phyloP scores from a whole-genome alignment of 306 rosid species.

The Prunus salicina region DNA sequence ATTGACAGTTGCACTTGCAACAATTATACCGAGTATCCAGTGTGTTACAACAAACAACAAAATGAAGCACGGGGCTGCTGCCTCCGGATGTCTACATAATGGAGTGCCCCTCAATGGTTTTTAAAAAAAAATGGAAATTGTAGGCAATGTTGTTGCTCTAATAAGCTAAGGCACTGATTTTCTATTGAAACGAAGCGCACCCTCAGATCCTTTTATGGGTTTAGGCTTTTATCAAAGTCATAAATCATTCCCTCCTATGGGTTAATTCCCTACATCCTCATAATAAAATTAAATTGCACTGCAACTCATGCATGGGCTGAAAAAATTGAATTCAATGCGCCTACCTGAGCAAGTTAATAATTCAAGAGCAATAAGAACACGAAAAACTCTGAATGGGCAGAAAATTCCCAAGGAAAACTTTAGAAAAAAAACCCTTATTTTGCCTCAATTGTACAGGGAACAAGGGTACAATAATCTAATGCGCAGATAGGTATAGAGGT shows the following conservation, averaged over 20 bases:
- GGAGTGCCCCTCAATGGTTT: neutral
- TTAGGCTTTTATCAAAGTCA: neutral
- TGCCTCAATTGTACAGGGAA: neutral
- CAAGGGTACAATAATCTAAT: neutral
- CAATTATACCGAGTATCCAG: neutral
- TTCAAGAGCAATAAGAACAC: neutral
- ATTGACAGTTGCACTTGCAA: neutral
- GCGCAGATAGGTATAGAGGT: neutral
- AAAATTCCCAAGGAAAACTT: neutral
- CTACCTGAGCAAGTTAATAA: neutral
- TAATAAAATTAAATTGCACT: neutral
- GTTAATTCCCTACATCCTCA: neutral
- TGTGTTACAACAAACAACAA: neutral
- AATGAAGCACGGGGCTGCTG: neutral
- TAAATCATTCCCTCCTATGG: neutral
- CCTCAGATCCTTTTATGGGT: slow-evolving; percentile 5
- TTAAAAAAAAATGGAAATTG: neutral
- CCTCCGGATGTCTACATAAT: neutral
- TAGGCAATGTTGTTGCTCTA: neutral
- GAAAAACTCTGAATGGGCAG: neutral
- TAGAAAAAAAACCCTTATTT: neutral
- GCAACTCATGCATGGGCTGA: neutral
- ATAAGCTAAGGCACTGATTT: neutral
- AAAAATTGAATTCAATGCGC: neutral
- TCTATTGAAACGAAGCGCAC: neutral